Percentiles rank a stretch among this genome's conserved stretches.
Evolutionary conservation across 352 stramenopile species (phyloP).

Genomic region (Aphanomyces euteiches): DNA sequence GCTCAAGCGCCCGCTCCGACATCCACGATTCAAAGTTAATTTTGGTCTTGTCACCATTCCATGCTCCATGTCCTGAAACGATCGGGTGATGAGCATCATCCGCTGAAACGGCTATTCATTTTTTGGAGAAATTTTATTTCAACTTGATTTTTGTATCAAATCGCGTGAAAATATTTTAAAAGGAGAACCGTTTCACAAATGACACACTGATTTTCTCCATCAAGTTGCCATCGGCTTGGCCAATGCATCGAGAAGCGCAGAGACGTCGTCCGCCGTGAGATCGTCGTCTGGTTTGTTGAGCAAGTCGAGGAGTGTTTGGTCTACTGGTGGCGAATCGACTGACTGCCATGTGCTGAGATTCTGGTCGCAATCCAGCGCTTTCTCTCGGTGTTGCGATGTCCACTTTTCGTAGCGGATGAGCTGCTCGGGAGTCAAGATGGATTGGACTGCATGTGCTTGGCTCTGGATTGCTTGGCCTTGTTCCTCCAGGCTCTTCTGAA

Average conservation of each 20-base stretch:
- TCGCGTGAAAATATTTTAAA: constrained; percentile 1
- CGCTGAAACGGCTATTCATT: too few relatives aligned
- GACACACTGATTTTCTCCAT: not conserved
- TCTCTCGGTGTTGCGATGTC: constrained; percentile 43
- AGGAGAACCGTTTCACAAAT: not conserved
- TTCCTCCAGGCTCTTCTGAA: constrained; percentile 75
- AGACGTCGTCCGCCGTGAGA: constrained; percentile 80
- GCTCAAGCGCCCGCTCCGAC: constrained; percentile 12
- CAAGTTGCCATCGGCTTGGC: not conserved
- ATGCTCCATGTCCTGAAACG: too few relatives aligned
- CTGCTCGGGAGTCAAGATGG: constrained; percentile 79
- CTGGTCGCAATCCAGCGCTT: not conserved
- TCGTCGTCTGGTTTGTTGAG: constrained; percentile 77
- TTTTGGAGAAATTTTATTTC: not conserved
- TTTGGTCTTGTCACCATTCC: constrained; percentile 10
- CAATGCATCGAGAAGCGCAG: constrained; percentile 44
- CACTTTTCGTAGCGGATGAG: constrained; percentile 76
- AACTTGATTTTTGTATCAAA: not conserved
- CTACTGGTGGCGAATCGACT: not conserved
- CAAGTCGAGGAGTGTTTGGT: constrained; percentile 40
- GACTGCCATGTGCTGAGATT: not conserved
- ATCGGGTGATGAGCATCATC: too few relatives aligned
- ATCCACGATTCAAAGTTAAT: not conserved
- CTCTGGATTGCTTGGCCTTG: constrained; percentile 70
- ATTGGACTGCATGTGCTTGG: constrained; percentile 77